Evolutionary conservation across 2,329 filamentous ascomycete species (phyloP), one percentile per base, ranked within the genome.

Genomic region (Ramularia endophylla): DNA sequence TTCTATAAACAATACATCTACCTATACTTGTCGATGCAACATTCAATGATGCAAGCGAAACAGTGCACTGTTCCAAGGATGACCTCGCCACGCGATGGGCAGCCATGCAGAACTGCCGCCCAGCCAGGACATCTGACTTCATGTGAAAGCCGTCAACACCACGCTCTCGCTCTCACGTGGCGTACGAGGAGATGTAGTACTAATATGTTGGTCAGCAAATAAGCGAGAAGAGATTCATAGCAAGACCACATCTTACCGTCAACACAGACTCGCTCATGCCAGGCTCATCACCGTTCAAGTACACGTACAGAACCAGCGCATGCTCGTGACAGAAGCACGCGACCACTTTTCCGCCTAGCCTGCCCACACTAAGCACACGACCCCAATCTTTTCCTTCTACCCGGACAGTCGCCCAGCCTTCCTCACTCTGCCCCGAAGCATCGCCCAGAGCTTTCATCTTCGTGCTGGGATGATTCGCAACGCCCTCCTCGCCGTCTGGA

Each of bases 341-440:
- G 69, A 97, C 92, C 38, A 97, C 90, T 52, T 87, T 76, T 1
- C 88, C 90, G 54, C 92, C 90, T 20, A 97, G 68, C 37, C 89
- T 74, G 1, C 90, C 90, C 9, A 97, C 89, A 62, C 87, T 94
- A 52, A 98, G 72, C n/a, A 97, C 90, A 52, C 79, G 80, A 22
- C 87, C 87, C 90, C 92, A 97, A 62, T 98, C 92, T 62, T 81
- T 84, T 25, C 88, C 92, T 65, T 97, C 92, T 17, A 97, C 88
- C 39, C 86, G 75, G 27, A 97, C 90, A 17, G 79, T 87, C 1
- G 88, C 87, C 87, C 90, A 97, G 33, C 80, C 81, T 47, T 87
- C 81, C 11, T 88, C 85, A 11, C 85, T 86, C 15, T 78, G 81
- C 39, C 81, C 74, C 45, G 73, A 69, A 0, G 72, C 67, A 31